Percentiles rank a stretch among this genome's conserved stretches.
These are phyloP conservation scores for Trichoderma afroharzianum DNA, from an alignment of 2,329 filamentous ascomycete genomes.

Conservation along the genomic window DNA sequence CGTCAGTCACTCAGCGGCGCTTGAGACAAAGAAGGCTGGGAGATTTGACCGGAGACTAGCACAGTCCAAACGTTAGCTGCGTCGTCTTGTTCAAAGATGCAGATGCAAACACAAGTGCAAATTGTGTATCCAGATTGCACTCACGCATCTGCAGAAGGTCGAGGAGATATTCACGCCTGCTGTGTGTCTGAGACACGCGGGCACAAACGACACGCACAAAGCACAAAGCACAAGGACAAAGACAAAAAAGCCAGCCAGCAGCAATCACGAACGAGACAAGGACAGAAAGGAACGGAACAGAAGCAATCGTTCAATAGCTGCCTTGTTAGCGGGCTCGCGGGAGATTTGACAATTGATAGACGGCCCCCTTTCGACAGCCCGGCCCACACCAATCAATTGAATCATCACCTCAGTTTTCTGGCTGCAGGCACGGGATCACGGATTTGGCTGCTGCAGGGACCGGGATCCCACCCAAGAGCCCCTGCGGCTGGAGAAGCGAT, in stretches of 20 bases:
- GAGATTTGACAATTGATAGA: constrained; percentile 12
- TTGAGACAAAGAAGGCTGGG: neutral
- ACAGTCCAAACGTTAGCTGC: constrained; percentile 4
- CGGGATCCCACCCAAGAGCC: neutral
- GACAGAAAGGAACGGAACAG: neutral
- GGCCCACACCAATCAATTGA: constrained; percentile 12
- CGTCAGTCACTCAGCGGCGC: neutral
- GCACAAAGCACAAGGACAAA: neutral
- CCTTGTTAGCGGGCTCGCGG: neutral
- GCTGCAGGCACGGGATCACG: neutral
- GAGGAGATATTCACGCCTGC: neutral
- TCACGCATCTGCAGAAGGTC: neutral
- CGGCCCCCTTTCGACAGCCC: constrained; percentile 8
- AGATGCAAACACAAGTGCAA: neutral
- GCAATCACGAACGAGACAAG: neutral
- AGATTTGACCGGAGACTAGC: constrained; percentile 1
- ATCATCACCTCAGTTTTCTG: neutral
- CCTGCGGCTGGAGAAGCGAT: constrained; percentile 6
- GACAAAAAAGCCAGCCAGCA: neutral
- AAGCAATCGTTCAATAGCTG: neutral
- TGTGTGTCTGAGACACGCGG: neutral
- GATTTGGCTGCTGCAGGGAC: neutral
- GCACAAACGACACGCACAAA: neutral
- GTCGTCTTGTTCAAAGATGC: neutral
- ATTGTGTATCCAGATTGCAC: neutral